Percentiles rank a stretch among this genome's conserved stretches.
Evolutionary conservation across 1,284 basidiomycete genomes (phyloP).

Genomic region (Singerocomus inundabilis): DNA sequence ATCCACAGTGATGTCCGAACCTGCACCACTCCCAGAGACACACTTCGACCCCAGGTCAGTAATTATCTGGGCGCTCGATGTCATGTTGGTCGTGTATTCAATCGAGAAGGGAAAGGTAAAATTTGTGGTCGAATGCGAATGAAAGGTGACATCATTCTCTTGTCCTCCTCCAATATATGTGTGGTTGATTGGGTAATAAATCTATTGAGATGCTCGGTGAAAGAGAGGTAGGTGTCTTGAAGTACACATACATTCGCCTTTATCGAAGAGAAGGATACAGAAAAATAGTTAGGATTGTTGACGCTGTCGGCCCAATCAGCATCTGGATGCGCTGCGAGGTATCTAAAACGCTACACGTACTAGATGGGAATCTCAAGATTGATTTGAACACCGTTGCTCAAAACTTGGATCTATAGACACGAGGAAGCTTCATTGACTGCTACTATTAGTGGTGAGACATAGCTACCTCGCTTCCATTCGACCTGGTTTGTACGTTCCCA

Average conservation of each 20-base stretch:
- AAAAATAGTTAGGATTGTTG: slow-evolving; percentile 85
- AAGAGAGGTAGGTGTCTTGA: background rate
- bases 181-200: slow-evolving; percentile 73
- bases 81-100: slow-evolving; percentile 60
- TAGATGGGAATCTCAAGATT: slow-evolving; percentile 68
- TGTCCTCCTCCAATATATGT: slow-evolving; percentile 64
- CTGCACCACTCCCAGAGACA: slow-evolving; percentile 48
- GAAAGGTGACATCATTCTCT: slow-evolving; percentile 61
- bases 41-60: slow-evolving; percentile 69
- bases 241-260: slow-evolving; percentile 51
- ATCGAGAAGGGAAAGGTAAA: slow-evolving; percentile 83
- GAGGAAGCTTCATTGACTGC: slow-evolving; percentile 10
- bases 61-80: slow-evolving; percentile 63
- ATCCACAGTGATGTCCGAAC: slow-evolving; percentile 58
- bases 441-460: slow-evolving; percentile 2
- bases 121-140: slow-evolving; percentile 63
- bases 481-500: slow-evolving; percentile 48
- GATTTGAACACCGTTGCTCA: slow-evolving; percentile 51
- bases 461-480: slow-evolving; percentile 44
- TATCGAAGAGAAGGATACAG: slow-evolving; percentile 69
- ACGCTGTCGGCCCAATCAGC: slow-evolving; percentile 49
- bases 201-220: slow-evolving; percentile 38
- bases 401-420: slow-evolving; percentile 37
- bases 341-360: slow-evolving; percentile 39
- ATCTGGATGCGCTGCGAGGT: slow-evolving; percentile 1